Percentiles rank a stretch among this genome's conserved stretches.
Evolutionary conservation across 73 alveolate species (phyloP).

Genomic region (Paramecium biaurelia): DNA sequence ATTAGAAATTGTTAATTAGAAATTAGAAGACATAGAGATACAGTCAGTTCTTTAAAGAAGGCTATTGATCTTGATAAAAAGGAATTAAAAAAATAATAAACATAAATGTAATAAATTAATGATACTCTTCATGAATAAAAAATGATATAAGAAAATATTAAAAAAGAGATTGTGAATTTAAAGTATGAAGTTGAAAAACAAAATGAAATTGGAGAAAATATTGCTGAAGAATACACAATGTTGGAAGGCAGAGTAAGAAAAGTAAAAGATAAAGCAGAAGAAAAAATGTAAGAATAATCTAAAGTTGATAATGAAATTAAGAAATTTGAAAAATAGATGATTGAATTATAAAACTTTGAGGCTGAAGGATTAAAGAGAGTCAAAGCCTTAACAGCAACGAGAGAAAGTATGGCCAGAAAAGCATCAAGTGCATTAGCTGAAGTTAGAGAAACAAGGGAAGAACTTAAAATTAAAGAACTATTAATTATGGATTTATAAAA

Average conservation of each 20-base stretch:
- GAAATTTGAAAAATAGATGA: constrained; percentile 67
- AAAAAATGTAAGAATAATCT: constrained; percentile 70
- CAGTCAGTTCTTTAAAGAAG: constrained; percentile 19
- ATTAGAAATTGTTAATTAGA: neutral
- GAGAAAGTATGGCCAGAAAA: constrained; percentile 95
- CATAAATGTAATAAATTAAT: neutral
- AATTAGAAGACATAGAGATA: constrained; percentile 46
- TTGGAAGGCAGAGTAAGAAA: constrained; percentile 61
- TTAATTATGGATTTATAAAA: constrained; percentile 89
- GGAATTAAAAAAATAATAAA: constrained; percentile 42
- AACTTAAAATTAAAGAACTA: constrained; percentile 92
- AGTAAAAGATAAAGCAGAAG: constrained; percentile 54
- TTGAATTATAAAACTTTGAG: constrained; percentile 82
- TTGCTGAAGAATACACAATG: constrained; percentile 54
- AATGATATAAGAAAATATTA: constrained; percentile 58
- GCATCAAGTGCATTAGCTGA: constrained; percentile 93
- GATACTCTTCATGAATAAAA: constrained; percentile 60
- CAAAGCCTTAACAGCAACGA: constrained; percentile 84
- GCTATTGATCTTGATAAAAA: constrained; percentile 61
- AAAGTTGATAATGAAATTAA: constrained; percentile 64
- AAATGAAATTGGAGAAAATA: constrained; percentile 64
- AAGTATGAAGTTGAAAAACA: constrained; percentile 60
- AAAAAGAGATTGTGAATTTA: constrained; percentile 62
- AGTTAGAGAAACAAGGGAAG: constrained; percentile 96
- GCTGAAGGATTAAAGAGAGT: constrained; percentile 82